Conservation (phyloP, 345 rosid genomes). For the Lepidium aucheri region DNA sequence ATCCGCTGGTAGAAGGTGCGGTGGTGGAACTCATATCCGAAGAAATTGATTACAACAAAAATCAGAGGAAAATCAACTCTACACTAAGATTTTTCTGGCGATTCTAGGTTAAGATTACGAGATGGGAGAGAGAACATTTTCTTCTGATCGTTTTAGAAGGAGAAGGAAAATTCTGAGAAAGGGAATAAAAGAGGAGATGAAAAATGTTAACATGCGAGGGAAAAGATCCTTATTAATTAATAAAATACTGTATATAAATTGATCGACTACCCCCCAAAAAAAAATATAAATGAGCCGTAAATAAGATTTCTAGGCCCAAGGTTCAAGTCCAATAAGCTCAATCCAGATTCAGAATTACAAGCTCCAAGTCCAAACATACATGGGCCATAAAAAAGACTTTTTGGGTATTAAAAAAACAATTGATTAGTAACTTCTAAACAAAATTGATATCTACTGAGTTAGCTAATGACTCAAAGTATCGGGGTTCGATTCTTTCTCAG, state of each 20-base stretch:
- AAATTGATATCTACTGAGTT: no score
- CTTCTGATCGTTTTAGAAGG: background rate
- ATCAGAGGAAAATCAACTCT: background rate
- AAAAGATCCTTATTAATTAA: background rate
- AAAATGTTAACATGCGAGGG: background rate
- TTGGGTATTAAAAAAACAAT: no score
- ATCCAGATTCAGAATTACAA: no score
- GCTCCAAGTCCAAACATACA: no score
- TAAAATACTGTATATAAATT: background rate
- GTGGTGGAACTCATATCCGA: constrained; percentile 37
- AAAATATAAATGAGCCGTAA: background rate
- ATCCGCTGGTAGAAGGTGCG: constrained; percentile 33
- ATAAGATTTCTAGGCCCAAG: no score
- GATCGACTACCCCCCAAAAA: background rate
- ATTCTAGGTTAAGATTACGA: no score
- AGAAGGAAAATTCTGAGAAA: background rate
- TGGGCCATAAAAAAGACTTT: no score
- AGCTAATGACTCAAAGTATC: no score
- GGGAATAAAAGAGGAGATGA: background rate
- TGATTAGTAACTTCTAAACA: no score
- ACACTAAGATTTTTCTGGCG: background rate
- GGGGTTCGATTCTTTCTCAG: no score
- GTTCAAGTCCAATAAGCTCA: no score
- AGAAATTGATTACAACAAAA: background rate
- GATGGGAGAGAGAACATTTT: no score